Percentiles rank a stretch among this genome's conserved stretches.
Evolutionary conservation across 176 grass and related monocot species (phyloP).

Genomic region (Oryza longistaminata): DNA sequence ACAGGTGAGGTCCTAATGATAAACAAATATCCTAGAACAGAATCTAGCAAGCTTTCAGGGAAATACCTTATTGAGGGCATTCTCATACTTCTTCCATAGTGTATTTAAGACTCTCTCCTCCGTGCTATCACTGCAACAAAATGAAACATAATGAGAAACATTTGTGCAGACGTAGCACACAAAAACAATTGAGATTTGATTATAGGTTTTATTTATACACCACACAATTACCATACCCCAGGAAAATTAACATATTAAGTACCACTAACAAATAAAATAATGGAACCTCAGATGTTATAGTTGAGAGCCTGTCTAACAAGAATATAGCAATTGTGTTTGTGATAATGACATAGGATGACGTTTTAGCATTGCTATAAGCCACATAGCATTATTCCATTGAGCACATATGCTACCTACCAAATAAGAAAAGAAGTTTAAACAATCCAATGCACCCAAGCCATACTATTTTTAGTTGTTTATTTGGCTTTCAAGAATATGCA

Average conservation of each 20-base stretch:
- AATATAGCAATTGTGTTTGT: neutral
- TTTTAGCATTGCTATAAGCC: neutral
- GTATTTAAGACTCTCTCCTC: constrained; percentile 71
- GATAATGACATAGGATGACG: neutral
- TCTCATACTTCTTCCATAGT: constrained; percentile 79
- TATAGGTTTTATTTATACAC: constrained; percentile 4
- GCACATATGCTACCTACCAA: neutral
- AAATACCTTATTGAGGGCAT: constrained; percentile 74
- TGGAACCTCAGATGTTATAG: neutral
- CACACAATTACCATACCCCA: neutral
- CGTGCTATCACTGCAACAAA: constrained; percentile 53
- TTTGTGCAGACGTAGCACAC: neutral
- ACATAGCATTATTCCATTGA: neutral
- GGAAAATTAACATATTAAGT: neutral
- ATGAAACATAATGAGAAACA: constrained; percentile 38
- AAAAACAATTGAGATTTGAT: neutral
- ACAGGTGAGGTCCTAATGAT: neutral
- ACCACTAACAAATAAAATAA: neutral
- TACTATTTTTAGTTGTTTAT: neutral
- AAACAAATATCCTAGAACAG: neutral
- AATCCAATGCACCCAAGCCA: neutral
- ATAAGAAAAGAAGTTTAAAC: constrained; percentile 5
- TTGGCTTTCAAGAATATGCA: no score
- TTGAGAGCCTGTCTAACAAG: constrained; percentile 1
- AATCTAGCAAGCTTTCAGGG: constrained; percentile 1